phyloP scores from a whole-genome alignment of 75 land plant genomes.

The Sequoiadendron giganteum region DNA sequence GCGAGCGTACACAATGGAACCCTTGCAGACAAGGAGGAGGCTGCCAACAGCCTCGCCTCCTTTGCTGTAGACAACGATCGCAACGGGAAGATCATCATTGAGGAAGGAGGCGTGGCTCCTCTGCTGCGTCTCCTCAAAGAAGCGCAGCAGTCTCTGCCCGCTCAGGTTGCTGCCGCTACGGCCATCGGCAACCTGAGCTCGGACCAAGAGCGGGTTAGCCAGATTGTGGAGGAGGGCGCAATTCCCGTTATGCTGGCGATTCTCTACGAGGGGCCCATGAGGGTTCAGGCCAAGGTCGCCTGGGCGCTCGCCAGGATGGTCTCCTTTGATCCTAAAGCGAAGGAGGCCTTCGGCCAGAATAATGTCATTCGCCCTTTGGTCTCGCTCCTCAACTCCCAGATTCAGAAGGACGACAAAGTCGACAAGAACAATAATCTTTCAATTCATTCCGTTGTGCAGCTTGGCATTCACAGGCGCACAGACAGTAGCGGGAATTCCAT shows the following conservation, averaged over 20 bases:
- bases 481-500: not conserved
- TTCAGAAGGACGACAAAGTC: constrained; percentile 28
- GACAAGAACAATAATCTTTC: constrained; percentile 16
- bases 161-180: constrained; percentile 62
- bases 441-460: constrained; percentile 58
- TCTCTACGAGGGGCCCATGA: constrained; percentile 46
- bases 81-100: constrained; percentile 70
- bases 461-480: constrained; percentile 12
- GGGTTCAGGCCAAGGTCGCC: constrained; percentile 60
- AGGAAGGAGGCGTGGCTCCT: constrained; percentile 79
- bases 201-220: constrained; percentile 32
- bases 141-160: constrained; percentile 31
- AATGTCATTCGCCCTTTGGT: constrained; percentile 66
- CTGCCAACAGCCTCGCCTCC: constrained; percentile 49
- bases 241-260: constrained; percentile 41
- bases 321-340: constrained; percentile 25
- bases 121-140: constrained; percentile 57
- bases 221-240: constrained; percentile 44
- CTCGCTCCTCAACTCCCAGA: constrained; percentile 50
- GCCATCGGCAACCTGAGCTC: constrained; percentile 49
- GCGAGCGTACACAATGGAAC: constrained; percentile 29
- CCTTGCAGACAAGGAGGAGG: constrained; percentile 55
- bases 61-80: constrained; percentile 58
- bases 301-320: constrained; percentile 54
- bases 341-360: constrained; percentile 53